Conservation (phyloP, 257 asterid genomes). For the Asclepias syriaca region DNA sequence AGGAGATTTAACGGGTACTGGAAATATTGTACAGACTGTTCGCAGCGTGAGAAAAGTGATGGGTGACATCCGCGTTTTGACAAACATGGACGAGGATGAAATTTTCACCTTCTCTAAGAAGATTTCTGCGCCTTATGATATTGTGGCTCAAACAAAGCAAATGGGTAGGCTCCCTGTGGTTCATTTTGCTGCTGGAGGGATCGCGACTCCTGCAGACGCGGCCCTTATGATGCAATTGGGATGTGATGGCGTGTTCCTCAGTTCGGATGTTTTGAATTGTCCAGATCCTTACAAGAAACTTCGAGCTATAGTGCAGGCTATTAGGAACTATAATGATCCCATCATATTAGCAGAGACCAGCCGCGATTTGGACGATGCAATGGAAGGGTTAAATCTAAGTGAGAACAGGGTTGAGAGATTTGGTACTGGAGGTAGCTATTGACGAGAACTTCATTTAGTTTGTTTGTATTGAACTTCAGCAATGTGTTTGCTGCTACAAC, state of each 20-base stretch:
- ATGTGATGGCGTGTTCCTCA: slow-evolving; percentile 70
- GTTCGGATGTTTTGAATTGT: slow-evolving; percentile 49
- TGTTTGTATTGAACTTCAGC: slow-evolving; percentile 2
- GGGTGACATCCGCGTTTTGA: slow-evolving; percentile 64
- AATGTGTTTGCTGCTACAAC: neutral
- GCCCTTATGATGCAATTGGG: slow-evolving; percentile 90
- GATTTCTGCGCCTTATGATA: slow-evolving; percentile 67
- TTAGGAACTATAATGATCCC: slow-evolving; percentile 71
- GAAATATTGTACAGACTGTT: slow-evolving; percentile 51
- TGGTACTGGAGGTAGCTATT: slow-evolving; percentile 28
- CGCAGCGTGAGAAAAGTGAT: slow-evolving; percentile 62
- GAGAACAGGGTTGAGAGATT: slow-evolving; percentile 42
- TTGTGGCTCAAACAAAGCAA: slow-evolving; percentile 76
- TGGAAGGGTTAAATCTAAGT: slow-evolving; percentile 44
- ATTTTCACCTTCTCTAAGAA: slow-evolving; percentile 63
- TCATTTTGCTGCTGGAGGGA: slow-evolving; percentile 88
- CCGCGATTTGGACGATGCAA: slow-evolving; percentile 58
- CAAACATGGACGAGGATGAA: slow-evolving; percentile 85
- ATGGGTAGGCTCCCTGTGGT: slow-evolving; percentile 89
- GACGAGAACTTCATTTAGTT: slow-evolving; percentile 14
- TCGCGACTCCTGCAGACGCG: slow-evolving; percentile 77
- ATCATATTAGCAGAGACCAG: slow-evolving; percentile 58
- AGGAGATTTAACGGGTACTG: slow-evolving; percentile 53
- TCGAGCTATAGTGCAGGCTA: slow-evolving; percentile 69
- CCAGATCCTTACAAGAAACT: slow-evolving; percentile 55